Evolutionary conservation across 257 asterid species (phyloP).

Genomic region (Ilex aquifolium): DNA sequence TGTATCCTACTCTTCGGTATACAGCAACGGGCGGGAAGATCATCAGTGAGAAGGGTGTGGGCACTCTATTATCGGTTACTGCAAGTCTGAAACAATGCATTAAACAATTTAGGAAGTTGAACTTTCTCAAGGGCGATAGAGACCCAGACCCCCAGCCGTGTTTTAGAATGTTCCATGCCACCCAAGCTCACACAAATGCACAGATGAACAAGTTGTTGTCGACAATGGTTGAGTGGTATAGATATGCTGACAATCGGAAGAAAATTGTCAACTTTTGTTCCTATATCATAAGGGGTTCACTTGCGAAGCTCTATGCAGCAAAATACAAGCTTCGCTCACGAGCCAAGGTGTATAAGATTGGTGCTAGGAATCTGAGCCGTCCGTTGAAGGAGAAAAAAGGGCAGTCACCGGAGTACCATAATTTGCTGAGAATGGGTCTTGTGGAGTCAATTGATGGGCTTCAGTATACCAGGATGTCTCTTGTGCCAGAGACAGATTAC

Average conservation of each 20-base stretch:
- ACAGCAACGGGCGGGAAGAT: slow-evolving; percentile 98
- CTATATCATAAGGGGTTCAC: slow-evolving; percentile 89
- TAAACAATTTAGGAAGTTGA: slow-evolving; percentile 76
- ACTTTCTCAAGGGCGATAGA: slow-evolving; percentile 83
- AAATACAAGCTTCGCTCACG: slow-evolving; percentile 91
- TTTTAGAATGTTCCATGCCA: slow-evolving; percentile 97
- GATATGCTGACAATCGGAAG: slow-evolving; percentile 95
- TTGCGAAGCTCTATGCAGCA: slow-evolving; percentile 98
- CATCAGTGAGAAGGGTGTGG: slow-evolving; percentile 95
- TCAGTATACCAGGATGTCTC: slow-evolving; percentile 87
- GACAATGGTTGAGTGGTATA: slow-evolving; percentile 93
- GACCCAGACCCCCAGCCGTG: slow-evolving; percentile 99
- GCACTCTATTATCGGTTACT: slow-evolving; percentile 85
- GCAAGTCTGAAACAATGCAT: slow-evolving; percentile 95
- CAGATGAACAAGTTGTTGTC: slow-evolving; percentile 92
- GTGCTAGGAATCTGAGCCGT: slow-evolving; percentile 74
- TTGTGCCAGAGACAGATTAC: slow-evolving; percentile 93
- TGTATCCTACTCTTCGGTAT: slow-evolving; percentile 86
- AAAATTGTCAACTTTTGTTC: slow-evolving; percentile 90
- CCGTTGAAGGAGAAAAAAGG: slow-evolving; percentile 96
- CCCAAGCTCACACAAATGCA: slow-evolving; percentile 96
- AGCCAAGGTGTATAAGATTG: slow-evolving; percentile 90
- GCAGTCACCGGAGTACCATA: slow-evolving; percentile 86
- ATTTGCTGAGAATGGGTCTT: slow-evolving; percentile 89
- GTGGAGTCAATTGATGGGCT: slow-evolving; percentile 94